Evolutionary conservation across 192 early-diverging fungal species (phyloP), one percentile per base, ranked within the genome.

Genomic region (Coemansia sp.): DNA sequence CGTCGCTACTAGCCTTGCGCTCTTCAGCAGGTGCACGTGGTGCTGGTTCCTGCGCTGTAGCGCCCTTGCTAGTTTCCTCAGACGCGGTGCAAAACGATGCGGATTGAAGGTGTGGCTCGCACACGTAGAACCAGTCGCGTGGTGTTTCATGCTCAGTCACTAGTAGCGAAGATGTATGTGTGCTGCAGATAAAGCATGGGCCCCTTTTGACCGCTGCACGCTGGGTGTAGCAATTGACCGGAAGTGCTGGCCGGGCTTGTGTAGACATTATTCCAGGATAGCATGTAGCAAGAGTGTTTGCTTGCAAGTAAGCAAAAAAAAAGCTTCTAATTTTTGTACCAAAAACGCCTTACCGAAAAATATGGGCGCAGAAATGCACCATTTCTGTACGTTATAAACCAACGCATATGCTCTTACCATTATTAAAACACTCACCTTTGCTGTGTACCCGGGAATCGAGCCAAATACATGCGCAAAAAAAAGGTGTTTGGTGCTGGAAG

Each of bases 61-160:
- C 14, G 0, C 35, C 35, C 14, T 40, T 40, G 14, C n/a, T 48
- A 22, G 22, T 2, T n/a, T 23, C 10, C 9, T 40, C 22, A 27
- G 42, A 18, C 16, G 12, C 43, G 8, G 43, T 19, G 18, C 70
- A 73, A 38, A 73, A 73, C 28, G 19, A 32, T 2, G 24, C 22
- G 2, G 19, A 14, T 9, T 38, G 22, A 2, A 60, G 46, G 25
- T 73, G 70, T 16, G 43, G 16, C 2, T 21, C 5, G n/a, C 70
- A 73, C 8, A 73, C 60, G 21, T 58, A 73, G 64, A 73, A 73
- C 70, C 70, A 73, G 60, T 73, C 70, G 25, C 46, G 11, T 12
- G 59, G 47, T 7, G 49, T 32, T 31, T 21, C 33, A 9, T 58
- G 46, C 43, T 62, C 70, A 0, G 70, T 58, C 40, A 73, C 16